Conservation (phyloP, 768 basidiomycete species). For the Boletus rubescentipes region DNA sequence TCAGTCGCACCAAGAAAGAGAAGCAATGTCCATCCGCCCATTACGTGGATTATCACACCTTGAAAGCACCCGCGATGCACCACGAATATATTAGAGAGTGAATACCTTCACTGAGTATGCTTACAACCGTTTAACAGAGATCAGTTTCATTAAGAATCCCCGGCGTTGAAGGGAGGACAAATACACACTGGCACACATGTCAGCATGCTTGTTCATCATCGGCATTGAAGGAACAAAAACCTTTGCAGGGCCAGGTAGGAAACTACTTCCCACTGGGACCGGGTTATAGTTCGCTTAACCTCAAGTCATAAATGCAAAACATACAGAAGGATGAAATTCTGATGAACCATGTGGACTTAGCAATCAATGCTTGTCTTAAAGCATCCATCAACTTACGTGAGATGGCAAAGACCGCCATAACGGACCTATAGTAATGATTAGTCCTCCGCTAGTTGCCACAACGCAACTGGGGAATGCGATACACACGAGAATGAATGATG, state of each 20-base stretch:
- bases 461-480: not conserved
- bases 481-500: conserved; percentile 6
- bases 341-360: not conserved
- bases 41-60: not conserved
- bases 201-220: not conserved
- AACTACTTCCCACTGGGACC: no score
- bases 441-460: no score
- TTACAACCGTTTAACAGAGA: no score
- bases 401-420: not conserved
- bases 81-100: no score
- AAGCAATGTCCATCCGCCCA: not conserved
- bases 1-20: not conserved
- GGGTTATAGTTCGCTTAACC: no score
- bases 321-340: conserved; percentile 3
- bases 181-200: not conserved
- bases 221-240: not conserved
- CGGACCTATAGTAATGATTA: no score
- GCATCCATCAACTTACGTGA: not conserved
- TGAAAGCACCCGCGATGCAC: no score
- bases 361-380: no score
- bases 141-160: no score
- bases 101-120: no score
- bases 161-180: not conserved
- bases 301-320: not conserved
- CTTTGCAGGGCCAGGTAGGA: no score